Evolutionary conservation across 148 eudicot genomes (phyloP).

Genomic region (Euryodendron excelsum): DNA sequence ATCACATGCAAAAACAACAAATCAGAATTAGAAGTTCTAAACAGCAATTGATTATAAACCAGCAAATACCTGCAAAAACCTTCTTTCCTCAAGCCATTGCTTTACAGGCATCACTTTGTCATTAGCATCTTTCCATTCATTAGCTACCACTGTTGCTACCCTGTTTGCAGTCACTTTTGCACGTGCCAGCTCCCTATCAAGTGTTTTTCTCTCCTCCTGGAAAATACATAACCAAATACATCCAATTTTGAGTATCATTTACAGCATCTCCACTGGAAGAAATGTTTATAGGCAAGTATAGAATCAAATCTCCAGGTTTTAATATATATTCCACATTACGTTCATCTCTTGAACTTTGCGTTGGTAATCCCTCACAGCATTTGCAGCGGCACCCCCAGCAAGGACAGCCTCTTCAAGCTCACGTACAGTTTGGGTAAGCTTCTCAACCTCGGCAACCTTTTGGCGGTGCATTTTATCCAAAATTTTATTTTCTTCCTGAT

Average conservation of each 20-base stretch:
- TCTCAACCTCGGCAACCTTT: slow-evolving; percentile 72
- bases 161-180: slow-evolving; percentile 72
- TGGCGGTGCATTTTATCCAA: slow-evolving; percentile 71
- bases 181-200: slow-evolving; percentile 66
- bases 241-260: not conserved
- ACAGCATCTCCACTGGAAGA: not conserved
- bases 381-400: slow-evolving; percentile 79
- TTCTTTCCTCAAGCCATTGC: slow-evolving; percentile 72
- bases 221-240: not conserved
- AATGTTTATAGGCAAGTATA: not conserved
- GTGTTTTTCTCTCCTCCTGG: slow-evolving; percentile 67
- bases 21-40: not conserved
- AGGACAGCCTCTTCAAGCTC: slow-evolving; percentile 77
- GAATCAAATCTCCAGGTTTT: not conserved
- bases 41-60: not conserved
- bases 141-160: slow-evolving; percentile 69
- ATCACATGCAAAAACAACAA: not conserved
- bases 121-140: slow-evolving; percentile 73
- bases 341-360: slow-evolving; percentile 77
- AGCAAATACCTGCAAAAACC: slow-evolving; percentile 51
- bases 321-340: slow-evolving; percentile 29
- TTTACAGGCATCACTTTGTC: slow-evolving; percentile 78
- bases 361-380: slow-evolving; percentile 71
- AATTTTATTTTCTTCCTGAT: slow-evolving; percentile 65
- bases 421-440: slow-evolving; percentile 62